Base-by-base conservation (phyloP, 1,139 yeast species). In the Scheffersomyces quercinus region DNA sequence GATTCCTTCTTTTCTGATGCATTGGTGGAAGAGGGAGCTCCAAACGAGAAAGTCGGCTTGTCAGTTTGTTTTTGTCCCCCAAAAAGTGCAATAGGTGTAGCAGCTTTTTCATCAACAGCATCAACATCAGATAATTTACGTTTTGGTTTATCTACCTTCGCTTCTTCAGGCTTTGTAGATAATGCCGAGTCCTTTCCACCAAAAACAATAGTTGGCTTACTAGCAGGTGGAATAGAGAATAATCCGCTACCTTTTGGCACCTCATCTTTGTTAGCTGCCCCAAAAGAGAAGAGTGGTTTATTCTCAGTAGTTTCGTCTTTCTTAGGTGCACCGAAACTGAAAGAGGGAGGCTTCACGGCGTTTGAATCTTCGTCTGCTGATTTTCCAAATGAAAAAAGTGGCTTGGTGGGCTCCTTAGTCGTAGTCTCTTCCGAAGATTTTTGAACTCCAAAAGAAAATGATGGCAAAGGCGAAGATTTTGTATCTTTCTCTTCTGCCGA, bases 21-120 rank as follows among this genome's bases (percentile, higher is more conserved):
- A 4, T 4, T n/a, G 46, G 31, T 29, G 39, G 12, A 43, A 13
- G 35, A 12, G 5, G 38, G 30, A 1, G 42, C 13, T 24, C 34
- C 9, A 29, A 37, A 28, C 6, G 42, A 29, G 28, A 42, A 39
- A 3, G 39, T 29, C 2, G 45, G 42, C 16, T 39, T 41, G n/a
- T 28, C 38, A 6, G 35, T 8, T 3, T 38, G 4, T 39, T 10
- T 10, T 28, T 42, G 29, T 15, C 8, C 34, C n/a, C 28, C 29
- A 9, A 31, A 13, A n/a, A 24, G 8, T 10, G 20, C 15, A 10
- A 20, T 5, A 15, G 35, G 33, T 6, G 15, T 30, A 4, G 14
- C 15, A 2, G 24, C 3, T 31, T 31, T 13, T 31, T 15, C 35
- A 20, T 20, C 26, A 20, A 6, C 26, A 20, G 26, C 5, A 8